Percentiles rank a stretch among this genome's conserved stretches.
These are phyloP conservation scores for Catenaria anguillulae DNA, from an alignment of 371 early-diverging fungal species.

Conservation along the genomic window DNA sequence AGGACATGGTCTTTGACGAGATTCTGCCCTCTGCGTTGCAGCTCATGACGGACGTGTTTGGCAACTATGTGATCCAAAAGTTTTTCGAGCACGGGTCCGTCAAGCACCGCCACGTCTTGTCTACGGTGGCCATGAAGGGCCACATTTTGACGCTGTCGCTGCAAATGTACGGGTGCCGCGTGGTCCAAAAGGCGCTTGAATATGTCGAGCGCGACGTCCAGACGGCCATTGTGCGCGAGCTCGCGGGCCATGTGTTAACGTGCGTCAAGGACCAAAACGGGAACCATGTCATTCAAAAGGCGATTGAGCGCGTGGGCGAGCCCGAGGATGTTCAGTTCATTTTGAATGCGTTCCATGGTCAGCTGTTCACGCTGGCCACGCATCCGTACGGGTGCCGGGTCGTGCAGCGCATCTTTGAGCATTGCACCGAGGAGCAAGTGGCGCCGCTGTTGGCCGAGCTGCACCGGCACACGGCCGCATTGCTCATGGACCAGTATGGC, in stretches of 20 bases:
- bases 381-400: conserved; percentile 99
- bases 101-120: conserved; percentile 72
- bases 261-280: conserved; percentile 99
- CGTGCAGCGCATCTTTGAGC: conserved; percentile 99
- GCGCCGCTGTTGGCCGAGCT: conserved; percentile 84
- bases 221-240: conserved; percentile 71
- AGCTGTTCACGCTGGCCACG: conserved; percentile 88
- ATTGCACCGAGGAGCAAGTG: conserved; percentile 76
- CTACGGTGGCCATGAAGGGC: conserved; percentile 74
- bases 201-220: conserved; percentile 77
- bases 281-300: conserved; percentile 99
- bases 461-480: conserved; percentile 67
- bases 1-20: conserved; percentile 91
- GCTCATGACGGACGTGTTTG: conserved; percentile 98
- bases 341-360: conserved; percentile 92
- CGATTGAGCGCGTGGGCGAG: conserved; percentile 85
- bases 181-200: conserved; percentile 98
- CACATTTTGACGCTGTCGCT: conserved; percentile 84
- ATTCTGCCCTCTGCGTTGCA: conserved; percentile 82
- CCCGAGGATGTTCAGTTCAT: conserved; percentile 87
- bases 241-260: conserved; percentile 87
- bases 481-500: conserved; percentile 99
- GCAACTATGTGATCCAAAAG: conserved; percentile 99
- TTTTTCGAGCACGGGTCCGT: conserved; percentile 93
- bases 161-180: conserved; percentile 99